Percentiles rank a stretch among this genome's conserved stretches.
phyloP scores from a whole-genome alignment of 768 basidiomycete genomes.

The Agrocybe praecox region DNA sequence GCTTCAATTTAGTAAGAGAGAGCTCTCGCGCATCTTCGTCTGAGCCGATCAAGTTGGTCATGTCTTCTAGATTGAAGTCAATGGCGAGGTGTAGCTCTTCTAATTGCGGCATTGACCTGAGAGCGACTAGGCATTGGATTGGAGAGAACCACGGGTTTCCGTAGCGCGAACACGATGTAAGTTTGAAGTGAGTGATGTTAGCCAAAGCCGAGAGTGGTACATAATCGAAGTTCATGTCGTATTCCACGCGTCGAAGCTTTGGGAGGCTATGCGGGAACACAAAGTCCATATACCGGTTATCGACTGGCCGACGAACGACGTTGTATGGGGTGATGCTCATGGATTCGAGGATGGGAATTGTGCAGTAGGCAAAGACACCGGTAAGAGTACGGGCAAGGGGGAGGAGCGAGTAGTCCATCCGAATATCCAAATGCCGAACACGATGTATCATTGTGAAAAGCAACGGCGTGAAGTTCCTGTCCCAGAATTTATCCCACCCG shows the following conservation, averaged over 20 bases:
- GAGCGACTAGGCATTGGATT: not conserved
- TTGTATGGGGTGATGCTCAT: not conserved
- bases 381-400: not conserved
- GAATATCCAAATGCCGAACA: not conserved
- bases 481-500: constrained; percentile 1
- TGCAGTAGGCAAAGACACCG: not conserved
- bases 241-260: not conserved
- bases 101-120: not conserved
- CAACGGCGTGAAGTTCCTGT: not conserved
- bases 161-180: not conserved
- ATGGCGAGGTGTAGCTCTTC: not conserved
- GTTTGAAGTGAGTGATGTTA: not conserved
- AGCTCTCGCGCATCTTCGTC: not conserved
- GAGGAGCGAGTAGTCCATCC: not conserved
- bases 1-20: not conserved
- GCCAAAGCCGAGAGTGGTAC: not conserved
- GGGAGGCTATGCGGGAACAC: not conserved
- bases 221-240: constrained; percentile 1
- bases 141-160: not conserved
- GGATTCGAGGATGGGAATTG: not conserved
- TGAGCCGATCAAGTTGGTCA: not conserved
- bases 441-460: not conserved
- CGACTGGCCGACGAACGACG: not conserved
- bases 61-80: not conserved
- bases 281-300: not conserved